Conservation (phyloP, 805 yeast genomes). For the Limtongozyma cylindracea region DNA sequence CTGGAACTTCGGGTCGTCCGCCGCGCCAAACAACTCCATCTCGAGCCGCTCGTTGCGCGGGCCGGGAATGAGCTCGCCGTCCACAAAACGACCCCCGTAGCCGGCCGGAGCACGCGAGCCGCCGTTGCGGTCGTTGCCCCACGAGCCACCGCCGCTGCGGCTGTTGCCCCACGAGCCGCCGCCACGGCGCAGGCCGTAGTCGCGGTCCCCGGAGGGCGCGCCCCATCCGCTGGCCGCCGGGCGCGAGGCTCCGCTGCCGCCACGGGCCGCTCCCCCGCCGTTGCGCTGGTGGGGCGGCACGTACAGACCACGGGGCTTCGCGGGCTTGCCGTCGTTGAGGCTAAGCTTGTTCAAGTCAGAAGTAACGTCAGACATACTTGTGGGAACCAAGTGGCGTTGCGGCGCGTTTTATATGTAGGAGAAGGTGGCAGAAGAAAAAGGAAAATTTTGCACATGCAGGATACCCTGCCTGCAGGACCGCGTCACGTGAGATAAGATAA, state of each 20-base stretch:
- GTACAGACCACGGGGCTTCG: too few relatives aligned
- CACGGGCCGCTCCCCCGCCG: too few relatives aligned
- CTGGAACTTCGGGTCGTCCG: slow-evolving; percentile 53
- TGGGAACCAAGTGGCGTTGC: too few relatives aligned
- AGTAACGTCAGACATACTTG: too few relatives aligned
- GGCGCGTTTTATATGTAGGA: too few relatives aligned
- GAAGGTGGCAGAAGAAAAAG: too few relatives aligned
- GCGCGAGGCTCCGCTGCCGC: not conserved
- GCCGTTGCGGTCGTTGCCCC: slow-evolving; percentile 6
- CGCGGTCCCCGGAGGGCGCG: slow-evolving; percentile 8
- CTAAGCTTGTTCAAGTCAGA: too few relatives aligned
- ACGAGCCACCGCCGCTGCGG: slow-evolving; percentile 5
- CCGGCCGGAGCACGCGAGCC: slow-evolving; percentile 7
- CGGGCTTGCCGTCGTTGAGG: too few relatives aligned
- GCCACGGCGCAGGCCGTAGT: slow-evolving; percentile 2
- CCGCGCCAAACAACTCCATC: slow-evolving; percentile 59
- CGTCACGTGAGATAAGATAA: too few relatives aligned
- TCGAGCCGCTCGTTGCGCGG: slow-evolving; percentile 46
- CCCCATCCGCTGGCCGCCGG: slow-evolving; percentile 4
- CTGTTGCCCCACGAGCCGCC: slow-evolving; percentile 1
- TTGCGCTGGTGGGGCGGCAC: too few relatives aligned
- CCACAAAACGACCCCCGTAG: slow-evolving; percentile 62
- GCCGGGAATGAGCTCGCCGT: slow-evolving; percentile 78
- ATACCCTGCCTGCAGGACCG: too few relatives aligned
- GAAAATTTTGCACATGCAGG: too few relatives aligned